A percentile compares a stretch with the other conserved stretches of the same genome.
phyloP scores from a whole-genome alignment of 495 filamentous ascomycete genomes.

The Lasiosphaeria ovina region DNA sequence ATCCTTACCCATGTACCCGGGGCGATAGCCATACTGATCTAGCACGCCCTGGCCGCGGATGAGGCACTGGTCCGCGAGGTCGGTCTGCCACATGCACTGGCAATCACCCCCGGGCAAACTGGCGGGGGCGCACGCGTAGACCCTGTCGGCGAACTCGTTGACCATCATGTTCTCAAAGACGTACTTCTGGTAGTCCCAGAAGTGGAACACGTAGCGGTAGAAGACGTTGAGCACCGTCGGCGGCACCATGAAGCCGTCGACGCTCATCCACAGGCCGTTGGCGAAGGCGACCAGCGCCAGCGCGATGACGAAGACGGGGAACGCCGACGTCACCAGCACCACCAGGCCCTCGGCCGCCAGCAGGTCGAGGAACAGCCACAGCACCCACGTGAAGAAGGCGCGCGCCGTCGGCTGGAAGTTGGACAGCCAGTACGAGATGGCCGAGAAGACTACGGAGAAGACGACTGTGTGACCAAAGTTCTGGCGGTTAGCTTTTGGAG shows the following conservation, averaged over 20 bases:
- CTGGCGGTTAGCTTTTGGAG: too few relatives aligned
- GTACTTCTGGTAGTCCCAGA: conserved; percentile 80
- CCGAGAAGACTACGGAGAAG: conserved; percentile 69
- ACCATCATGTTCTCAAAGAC: conserved; percentile 92
- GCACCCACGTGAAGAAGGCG: conserved; percentile 75
- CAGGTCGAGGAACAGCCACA: conserved; percentile 85
- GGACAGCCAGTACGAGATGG: conserved; percentile 74
- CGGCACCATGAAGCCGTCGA: conserved; percentile 75
- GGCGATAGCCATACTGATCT: conserved; percentile 63
- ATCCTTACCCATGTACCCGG: conserved; percentile 63
- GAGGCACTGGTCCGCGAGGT: conserved; percentile 59
- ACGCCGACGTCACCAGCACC: conserved; percentile 66
- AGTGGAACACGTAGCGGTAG: conserved; percentile 81
- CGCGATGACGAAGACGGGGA: conserved; percentile 75
- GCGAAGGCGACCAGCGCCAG: conserved; percentile 76
- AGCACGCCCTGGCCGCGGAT: conserved; percentile 69
- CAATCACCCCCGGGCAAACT: conserved; percentile 34
- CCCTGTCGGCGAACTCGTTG: conserved; percentile 68
- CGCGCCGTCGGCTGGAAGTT: conserved; percentile 65
- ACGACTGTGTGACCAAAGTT: conserved; percentile 40
- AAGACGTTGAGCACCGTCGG: conserved; percentile 71
- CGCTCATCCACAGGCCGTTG: conserved; percentile 85
- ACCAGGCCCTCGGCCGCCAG: conserved; percentile 78
- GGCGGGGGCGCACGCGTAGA: conserved; percentile 54
- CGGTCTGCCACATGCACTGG: conserved; percentile 67